Conservation (phyloP, 371 early-diverging fungal genomes). For the Lichtheimia ornata region DNA sequence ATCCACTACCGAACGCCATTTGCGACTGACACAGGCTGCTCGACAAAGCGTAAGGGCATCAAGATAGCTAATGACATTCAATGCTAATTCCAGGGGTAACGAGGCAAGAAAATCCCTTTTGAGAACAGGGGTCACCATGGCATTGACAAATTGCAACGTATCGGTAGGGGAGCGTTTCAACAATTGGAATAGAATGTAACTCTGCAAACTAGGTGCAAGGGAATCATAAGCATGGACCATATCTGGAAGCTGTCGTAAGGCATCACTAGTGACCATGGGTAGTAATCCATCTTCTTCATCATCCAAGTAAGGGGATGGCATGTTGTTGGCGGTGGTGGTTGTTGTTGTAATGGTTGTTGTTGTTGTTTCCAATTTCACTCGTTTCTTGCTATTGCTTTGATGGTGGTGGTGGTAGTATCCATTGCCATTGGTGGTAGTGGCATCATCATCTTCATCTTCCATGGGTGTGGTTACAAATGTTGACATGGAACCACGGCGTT, state of each 20-base stretch:
- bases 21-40: conserved; percentile 75
- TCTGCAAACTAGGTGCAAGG: conserved; percentile 31
- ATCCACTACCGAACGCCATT: conserved; percentile 79
- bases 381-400: no score
- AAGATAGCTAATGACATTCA: conserved; percentile 77
- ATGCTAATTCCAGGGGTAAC: conserved; percentile 76
- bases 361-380: no score
- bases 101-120: conserved; percentile 84
- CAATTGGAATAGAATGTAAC: conserved; percentile 43
- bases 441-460: no score
- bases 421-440: no score
- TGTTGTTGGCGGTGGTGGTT: no score
- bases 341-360: no score
- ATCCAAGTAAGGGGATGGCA: no score
- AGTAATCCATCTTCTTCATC: no score
- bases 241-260: conserved; percentile 16
- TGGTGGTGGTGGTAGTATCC: no score
- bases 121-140: conserved; percentile 78
- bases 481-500: no score
- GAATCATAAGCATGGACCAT: conserved; percentile 37
- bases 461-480: no score
- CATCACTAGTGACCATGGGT: background rate
- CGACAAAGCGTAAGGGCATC: conserved; percentile 80
- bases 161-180: conserved; percentile 37
- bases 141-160: conserved; percentile 83